These are phyloP conservation scores for Mycena capillaripes DNA, from an alignment of 768 basidiomycete species.

Conservation along the genomic window DNA sequence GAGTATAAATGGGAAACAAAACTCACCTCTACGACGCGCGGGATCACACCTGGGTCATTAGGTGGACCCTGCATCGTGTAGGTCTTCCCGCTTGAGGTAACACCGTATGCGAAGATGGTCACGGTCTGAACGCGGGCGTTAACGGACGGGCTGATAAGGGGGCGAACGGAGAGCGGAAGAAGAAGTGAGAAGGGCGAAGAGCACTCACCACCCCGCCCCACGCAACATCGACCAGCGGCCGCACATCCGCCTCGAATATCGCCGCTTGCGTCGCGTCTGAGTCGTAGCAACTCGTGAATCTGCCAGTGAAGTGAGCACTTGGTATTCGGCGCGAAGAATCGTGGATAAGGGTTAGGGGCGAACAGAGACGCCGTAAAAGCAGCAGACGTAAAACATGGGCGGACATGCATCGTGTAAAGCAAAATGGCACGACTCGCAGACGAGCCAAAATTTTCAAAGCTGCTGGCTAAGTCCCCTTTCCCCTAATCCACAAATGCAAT, in stretches of 20 bases:
- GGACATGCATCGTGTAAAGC: too few relatives aligned
- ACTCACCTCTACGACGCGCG: constrained; percentile 79
- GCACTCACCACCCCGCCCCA: constrained; percentile 79
- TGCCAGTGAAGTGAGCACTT: constrained; percentile 41
- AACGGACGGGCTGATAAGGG: background rate
- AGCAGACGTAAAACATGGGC: background rate
- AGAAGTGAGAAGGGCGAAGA: background rate
- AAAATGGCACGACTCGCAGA: too few relatives aligned
- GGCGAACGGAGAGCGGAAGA: background rate
- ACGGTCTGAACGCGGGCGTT: constrained; percentile 69
- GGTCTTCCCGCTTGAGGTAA: constrained; percentile 93
- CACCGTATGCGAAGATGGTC: constrained; percentile 92
- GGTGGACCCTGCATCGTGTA: constrained; percentile 92
- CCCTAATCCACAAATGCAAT: too few relatives aligned
- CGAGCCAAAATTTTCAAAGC: too few relatives aligned
- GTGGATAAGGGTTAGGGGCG: background rate
- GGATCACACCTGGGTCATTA: constrained; percentile 86
- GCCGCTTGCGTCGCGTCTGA: constrained; percentile 78
- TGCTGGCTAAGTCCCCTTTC: too few relatives aligned
- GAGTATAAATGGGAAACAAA: background rate
- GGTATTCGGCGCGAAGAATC: background rate
- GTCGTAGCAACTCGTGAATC: constrained; percentile 85
- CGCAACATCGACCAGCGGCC: constrained; percentile 83
- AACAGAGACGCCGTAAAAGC: background rate
- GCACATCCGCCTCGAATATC: constrained; percentile 83